A percentile compares a stretch with the other conserved stretches of the same genome.
Conservation (phyloP, 106 monocot species). For the Hemerocallis citrina region DNA sequence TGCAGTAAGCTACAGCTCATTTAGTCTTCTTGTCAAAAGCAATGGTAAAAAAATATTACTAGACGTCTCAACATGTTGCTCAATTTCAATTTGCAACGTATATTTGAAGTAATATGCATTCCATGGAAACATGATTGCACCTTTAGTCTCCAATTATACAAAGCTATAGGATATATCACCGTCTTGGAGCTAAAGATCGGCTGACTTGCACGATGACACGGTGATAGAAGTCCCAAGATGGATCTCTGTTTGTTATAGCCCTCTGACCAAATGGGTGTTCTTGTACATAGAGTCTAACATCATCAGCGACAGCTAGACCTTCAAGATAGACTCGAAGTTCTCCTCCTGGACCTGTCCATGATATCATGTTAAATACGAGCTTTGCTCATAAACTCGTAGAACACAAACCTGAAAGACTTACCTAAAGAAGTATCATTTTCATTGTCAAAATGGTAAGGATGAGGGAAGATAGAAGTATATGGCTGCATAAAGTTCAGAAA, state of each 20-base stretch:
- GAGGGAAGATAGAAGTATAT: conserved; percentile 77
- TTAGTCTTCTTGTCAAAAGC: neutral
- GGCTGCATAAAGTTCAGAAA: conserved; percentile 23
- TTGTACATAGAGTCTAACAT: conserved; percentile 60
- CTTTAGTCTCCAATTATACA: too few relatives aligned
- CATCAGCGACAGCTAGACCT: conserved; percentile 33
- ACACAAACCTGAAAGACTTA: conserved; percentile 18
- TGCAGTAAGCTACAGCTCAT: too few relatives aligned
- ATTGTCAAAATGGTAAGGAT: conserved; percentile 38
- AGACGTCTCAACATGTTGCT: neutral
- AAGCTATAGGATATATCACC: neutral
- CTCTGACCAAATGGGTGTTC: conserved; percentile 67
- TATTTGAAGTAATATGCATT: neutral
- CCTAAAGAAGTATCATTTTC: conserved; percentile 63
- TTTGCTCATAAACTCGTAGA: conserved; percentile 1
- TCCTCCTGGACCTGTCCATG: conserved; percentile 54
- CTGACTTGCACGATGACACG: conserved; percentile 33
- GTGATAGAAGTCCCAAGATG: conserved; percentile 63
- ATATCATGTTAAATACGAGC: neutral
- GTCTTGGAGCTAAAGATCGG: conserved; percentile 1
- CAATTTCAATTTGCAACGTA: neutral
- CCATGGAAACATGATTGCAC: neutral
- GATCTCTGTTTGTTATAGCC: conserved; percentile 36
- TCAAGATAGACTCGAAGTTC: conserved; percentile 75
- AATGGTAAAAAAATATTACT: neutral